Conservation (phyloP, 768 basidiomycete species). For the Macrocybe gigantea region DNA sequence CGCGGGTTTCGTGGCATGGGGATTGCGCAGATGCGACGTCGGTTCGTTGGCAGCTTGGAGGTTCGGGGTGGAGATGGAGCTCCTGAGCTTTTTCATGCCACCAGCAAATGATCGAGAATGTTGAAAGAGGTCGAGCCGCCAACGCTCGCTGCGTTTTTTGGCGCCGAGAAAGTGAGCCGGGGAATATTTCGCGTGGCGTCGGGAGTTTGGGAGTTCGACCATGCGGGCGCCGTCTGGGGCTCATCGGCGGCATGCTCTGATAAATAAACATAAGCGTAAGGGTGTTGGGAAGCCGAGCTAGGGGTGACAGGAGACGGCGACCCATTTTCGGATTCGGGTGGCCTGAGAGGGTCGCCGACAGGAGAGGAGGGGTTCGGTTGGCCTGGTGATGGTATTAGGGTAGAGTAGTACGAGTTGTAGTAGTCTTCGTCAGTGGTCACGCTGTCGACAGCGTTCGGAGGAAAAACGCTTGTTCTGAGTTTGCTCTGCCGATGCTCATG, state of each 20-base stretch:
- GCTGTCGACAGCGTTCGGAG: background rate
- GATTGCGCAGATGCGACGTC: background rate
- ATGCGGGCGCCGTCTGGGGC: conserved; percentile 11
- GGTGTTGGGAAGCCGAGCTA: conserved; percentile 28
- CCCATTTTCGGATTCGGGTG: conserved; percentile 10
- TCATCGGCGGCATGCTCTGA: conserved; percentile 9
- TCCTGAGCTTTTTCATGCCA: conserved; percentile 32
- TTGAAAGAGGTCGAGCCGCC: conserved; percentile 2
- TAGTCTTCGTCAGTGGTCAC: conserved; percentile 36
- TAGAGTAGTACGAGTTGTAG: conserved; percentile 47
- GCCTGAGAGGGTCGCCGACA: conserved; percentile 12
- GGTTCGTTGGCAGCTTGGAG: conserved; percentile 26
- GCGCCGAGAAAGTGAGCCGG: conserved; percentile 16
- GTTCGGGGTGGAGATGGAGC: conserved; percentile 64
- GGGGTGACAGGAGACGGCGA: conserved; percentile 11
- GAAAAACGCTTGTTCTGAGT: background rate
- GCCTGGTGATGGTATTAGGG: conserved; percentile 14
- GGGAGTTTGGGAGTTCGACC: conserved; percentile 11
- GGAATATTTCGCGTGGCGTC: conserved; percentile 20
- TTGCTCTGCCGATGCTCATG: background rate
- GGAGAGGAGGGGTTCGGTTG: conserved; percentile 9
- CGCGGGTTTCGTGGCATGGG: conserved; percentile 1
- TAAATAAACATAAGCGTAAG: conserved; percentile 41
- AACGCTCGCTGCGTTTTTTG: conserved; percentile 3
- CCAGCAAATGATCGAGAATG: background rate